These are phyloP conservation scores for Zymoseptoria ardabiliae DNA, from an alignment of 2,329 filamentous ascomycete species.

Conservation along the genomic window DNA sequence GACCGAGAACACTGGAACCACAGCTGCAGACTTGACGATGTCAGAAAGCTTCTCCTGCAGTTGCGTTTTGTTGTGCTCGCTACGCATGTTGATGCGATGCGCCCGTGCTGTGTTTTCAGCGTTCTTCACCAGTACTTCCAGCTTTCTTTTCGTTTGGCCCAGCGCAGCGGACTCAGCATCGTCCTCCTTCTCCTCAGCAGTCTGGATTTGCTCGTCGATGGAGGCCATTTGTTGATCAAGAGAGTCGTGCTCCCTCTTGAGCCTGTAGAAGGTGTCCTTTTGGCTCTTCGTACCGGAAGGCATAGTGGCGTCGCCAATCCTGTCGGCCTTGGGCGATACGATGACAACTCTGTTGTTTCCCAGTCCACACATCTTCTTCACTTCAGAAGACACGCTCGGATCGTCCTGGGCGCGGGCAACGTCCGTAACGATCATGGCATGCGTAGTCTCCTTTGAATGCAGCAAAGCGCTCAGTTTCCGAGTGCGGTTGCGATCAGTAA, in stretches of 20 bases:
- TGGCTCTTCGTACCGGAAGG: neutral
- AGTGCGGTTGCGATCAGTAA: constrained; percentile 14
- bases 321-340: neutral
- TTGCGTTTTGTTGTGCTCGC: neutral
- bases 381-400: neutral
- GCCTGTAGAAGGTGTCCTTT: neutral
- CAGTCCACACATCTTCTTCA: neutral
- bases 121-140: neutral
- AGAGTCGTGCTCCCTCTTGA: neutral
- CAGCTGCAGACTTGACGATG: neutral
- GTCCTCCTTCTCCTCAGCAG: too few species aligned
- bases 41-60: constrained; percentile 2
- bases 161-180: too few species aligned
- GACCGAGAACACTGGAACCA: constrained; percentile 8
- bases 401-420: constrained; percentile 12
- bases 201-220: too few species aligned
- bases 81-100: constrained; percentile 1
- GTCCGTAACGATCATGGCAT: constrained; percentile 6
- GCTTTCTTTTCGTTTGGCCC: too few species aligned
- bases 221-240: too few species aligned
- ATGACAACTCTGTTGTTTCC: neutral
- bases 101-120: constrained; percentile 1
- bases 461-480: constrained; percentile 6
- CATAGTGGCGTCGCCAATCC: neutral
- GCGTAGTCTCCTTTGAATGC: neutral